A percentile compares a stretch with the other conserved stretches of the same genome.
Evolutionary conservation across 2,329 filamentous ascomycete species (phyloP).

Genomic region (Ilyonectria sp.): DNA sequence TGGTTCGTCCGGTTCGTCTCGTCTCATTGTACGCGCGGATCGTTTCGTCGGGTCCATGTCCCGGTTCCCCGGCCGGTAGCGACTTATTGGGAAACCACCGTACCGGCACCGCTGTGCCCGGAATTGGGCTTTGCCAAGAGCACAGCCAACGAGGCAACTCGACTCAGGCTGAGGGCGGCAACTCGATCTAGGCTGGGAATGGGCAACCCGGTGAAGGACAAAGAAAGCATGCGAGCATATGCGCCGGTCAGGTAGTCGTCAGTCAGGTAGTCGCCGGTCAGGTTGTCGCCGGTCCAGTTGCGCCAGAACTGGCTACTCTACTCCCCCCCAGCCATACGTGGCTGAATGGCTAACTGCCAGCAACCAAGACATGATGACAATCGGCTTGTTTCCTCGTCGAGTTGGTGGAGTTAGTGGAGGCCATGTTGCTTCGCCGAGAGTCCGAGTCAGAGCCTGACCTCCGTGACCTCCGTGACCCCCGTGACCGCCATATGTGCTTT

Average conservation of each 20-base stretch:
- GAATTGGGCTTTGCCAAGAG: background rate
- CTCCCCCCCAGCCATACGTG: no score
- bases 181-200: no score
- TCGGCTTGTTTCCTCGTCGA: background rate
- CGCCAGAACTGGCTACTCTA: no score
- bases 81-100: background rate
- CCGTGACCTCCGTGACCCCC: background rate
- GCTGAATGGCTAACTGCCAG: no score
- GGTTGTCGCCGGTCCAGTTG: no score
- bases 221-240: no score
- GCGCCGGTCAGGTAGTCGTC: no score
- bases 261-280: no score
- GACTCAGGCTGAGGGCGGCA: background rate
- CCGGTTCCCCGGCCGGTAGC: background rate
- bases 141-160: background rate
- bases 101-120: background rate
- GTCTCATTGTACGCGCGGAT: no score
- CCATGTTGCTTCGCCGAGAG: conserved; percentile 7
- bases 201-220: no score
- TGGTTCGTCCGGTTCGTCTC: background rate
- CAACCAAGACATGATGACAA: no score
- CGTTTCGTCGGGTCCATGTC: background rate
- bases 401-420: background rate
- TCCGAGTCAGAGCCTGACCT: conserved; percentile 6
- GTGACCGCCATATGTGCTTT: conserved; percentile 15